phyloP scores from a whole-genome alignment of 169 alveolate genomes.

The Cardiosporidium cionae region DNA sequence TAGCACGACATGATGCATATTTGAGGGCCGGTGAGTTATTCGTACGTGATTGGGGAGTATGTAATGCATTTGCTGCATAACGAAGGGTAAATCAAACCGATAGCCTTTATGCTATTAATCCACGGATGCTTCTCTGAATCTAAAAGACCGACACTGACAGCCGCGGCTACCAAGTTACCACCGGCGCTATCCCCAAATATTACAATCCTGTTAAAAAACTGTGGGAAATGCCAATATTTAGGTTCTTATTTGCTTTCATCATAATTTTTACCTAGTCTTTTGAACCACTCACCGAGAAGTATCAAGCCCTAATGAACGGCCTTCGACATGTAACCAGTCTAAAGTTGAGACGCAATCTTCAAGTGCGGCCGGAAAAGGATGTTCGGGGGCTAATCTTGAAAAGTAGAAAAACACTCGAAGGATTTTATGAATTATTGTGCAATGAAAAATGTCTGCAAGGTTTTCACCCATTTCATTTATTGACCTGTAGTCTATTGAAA shows the following conservation, averaged over 20 bases:
- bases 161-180: conserved; percentile 18
- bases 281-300: not conserved
- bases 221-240: not conserved
- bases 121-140: conserved; percentile 7
- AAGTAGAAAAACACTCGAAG: not conserved
- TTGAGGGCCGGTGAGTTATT: too few relatives aligned
- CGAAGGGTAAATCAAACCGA: conserved; percentile 18
- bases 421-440: not conserved
- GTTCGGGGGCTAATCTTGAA: conserved; percentile 24
- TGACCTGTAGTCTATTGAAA: conserved; percentile 25
- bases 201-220: not conserved
- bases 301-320: conserved; percentile 4
- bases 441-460: not conserved
- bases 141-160: conserved; percentile 14
- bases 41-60: conserved; percentile 13
- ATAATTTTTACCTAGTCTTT: not conserved
- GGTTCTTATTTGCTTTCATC: not conserved
- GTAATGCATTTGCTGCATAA: conserved; percentile 29
- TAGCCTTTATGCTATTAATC: not conserved
- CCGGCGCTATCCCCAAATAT: conserved; percentile 28
- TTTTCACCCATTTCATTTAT: not conserved
- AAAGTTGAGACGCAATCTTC: conserved; percentile 22
- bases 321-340: not conserved
- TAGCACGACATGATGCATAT: too few relatives aligned
- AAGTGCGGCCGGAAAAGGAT: conserved; percentile 12